Evolutionary conservation across 2,329 filamentous ascomycete genomes (phyloP).

Genomic region (Fusarium scirpi): DNA sequence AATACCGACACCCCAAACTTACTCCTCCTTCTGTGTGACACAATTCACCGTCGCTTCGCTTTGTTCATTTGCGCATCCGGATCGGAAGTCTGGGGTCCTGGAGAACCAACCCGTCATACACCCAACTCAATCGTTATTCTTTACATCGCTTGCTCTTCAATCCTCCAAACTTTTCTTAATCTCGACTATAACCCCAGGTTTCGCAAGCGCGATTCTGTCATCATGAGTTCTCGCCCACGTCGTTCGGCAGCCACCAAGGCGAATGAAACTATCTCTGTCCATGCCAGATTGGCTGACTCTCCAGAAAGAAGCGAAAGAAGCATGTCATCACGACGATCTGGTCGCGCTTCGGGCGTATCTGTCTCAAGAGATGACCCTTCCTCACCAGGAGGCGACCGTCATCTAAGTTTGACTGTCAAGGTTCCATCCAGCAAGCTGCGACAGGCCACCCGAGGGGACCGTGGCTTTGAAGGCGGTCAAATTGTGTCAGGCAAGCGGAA

Average conservation of each 20-base stretch:
- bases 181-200: slow-evolving; percentile 5
- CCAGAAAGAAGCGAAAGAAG: slow-evolving; percentile 53
- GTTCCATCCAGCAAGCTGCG: slow-evolving; percentile 64
- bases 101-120: slow-evolving; percentile 4
- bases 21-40: background rate
- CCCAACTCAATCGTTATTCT: slow-evolving; percentile 10
- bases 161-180: slow-evolving; percentile 10
- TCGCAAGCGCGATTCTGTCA: slow-evolving; percentile 42
- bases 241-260: slow-evolving; percentile 59
- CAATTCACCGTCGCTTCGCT: slow-evolving; percentile 11
- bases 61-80: slow-evolving; percentile 4
- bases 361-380: slow-evolving; percentile 60
- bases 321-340: slow-evolving; percentile 67
- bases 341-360: slow-evolving; percentile 59
- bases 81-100: background rate
- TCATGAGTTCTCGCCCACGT: slow-evolving; percentile 63
- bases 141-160: background rate
- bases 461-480: slow-evolving; percentile 59
- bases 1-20: slow-evolving; percentile 21
- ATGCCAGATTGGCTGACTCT: slow-evolving; percentile 57
- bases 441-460: slow-evolving; percentile 60
- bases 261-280: slow-evolving; percentile 57
- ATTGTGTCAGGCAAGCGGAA: slow-evolving; percentile 65
- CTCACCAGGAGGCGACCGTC: slow-evolving; percentile 60
- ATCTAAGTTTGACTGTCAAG: slow-evolving; percentile 63